Percentiles rank a stretch among this genome's conserved stretches.
Evolutionary conservation across 1,139 yeast species (phyloP).

Genomic region (Debaryomyces fabryi): DNA sequence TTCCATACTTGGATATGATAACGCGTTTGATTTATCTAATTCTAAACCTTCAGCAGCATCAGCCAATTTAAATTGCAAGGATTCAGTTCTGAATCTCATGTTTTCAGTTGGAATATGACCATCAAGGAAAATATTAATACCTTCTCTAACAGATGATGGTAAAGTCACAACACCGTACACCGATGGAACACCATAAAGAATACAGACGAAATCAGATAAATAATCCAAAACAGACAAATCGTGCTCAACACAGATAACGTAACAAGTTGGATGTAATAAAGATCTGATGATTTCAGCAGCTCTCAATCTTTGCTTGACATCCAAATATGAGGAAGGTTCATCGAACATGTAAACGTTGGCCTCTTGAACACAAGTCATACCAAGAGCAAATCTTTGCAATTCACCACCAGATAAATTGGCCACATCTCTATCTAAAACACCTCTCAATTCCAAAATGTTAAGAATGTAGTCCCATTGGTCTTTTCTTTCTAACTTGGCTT

Average conservation of each 20-base stretch:
- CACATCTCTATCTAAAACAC: conserved; percentile 82
- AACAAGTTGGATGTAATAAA: conserved; percentile 69
- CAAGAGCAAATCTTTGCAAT: conserved; percentile 96
- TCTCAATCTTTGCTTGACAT: conserved; percentile 97
- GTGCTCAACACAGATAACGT: conserved; percentile 96
- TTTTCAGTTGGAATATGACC: conserved; percentile 98
- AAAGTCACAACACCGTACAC: conserved; percentile 97
- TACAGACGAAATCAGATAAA: conserved; percentile 94
- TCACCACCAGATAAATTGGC: conserved; percentile 96
- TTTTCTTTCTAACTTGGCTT: conserved; percentile 69
- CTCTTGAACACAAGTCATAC: conserved; percentile 91
- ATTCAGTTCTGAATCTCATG: conserved; percentile 93
- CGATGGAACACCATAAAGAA: conserved; percentile 95
- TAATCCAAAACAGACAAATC: conserved; percentile 97
- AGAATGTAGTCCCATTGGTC: conserved; percentile 64
- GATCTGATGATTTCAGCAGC: conserved; percentile 95
- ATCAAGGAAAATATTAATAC: conserved; percentile 95
- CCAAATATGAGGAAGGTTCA: conserved; percentile 97
- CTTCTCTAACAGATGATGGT: conserved; percentile 97
- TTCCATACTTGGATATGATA: conserved; percentile 75
- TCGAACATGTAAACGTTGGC: conserved; percentile 99
- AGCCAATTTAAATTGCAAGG: conserved; percentile 90
- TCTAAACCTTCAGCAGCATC: conserved; percentile 84
- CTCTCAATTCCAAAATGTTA: conserved; percentile 68
- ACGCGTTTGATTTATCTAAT: conserved; percentile 77